phyloP scores from a whole-genome alignment of 1,284 basidiomycete genomes.

The Amylostereum areolatum region DNA sequence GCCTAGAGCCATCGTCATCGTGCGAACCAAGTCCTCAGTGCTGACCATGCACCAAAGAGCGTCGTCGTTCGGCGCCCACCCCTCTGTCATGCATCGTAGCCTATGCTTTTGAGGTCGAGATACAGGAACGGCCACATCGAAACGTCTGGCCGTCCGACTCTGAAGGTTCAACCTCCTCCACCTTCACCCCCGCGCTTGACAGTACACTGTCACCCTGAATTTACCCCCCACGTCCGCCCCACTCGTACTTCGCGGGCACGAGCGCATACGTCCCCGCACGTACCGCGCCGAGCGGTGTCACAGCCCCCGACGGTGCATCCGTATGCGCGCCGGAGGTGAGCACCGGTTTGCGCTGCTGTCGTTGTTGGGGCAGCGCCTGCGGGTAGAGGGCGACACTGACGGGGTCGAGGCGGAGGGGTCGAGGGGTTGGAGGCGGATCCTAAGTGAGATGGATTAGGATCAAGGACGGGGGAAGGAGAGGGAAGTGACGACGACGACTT shows the following conservation, averaged over 20 bases:
- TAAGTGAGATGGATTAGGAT: conserved; percentile 19
- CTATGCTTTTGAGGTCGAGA: too few species aligned
- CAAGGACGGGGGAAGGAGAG: neutral
- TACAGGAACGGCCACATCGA: too few species aligned
- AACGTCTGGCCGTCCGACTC: too few species aligned
- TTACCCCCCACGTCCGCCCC: conserved; percentile 43
- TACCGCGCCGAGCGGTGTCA: conserved; percentile 47
- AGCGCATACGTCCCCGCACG: conserved; percentile 63
- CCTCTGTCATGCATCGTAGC: too few species aligned
- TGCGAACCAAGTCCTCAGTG: too few species aligned
- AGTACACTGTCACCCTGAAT: conserved; percentile 65
- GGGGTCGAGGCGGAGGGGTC: conserved; percentile 36
- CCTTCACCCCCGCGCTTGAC: conserved; percentile 18
- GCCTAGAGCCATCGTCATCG: too few species aligned
- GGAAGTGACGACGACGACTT: conserved; percentile 39
- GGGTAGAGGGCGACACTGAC: conserved; percentile 61
- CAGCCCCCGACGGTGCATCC: conserved; percentile 65
- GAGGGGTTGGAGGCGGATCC: conserved; percentile 61
- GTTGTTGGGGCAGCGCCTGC: conserved; percentile 15
- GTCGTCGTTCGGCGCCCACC: too few species aligned
- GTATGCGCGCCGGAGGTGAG: conserved; percentile 73
- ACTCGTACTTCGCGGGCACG: conserved; percentile 67
- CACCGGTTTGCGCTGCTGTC: conserved; percentile 40
- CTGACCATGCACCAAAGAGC: too few species aligned
- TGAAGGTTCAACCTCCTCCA: too few species aligned